Conservation (phyloP, 495 filamentous ascomycete species). For the Chaetomidium leptoderma region DNA sequence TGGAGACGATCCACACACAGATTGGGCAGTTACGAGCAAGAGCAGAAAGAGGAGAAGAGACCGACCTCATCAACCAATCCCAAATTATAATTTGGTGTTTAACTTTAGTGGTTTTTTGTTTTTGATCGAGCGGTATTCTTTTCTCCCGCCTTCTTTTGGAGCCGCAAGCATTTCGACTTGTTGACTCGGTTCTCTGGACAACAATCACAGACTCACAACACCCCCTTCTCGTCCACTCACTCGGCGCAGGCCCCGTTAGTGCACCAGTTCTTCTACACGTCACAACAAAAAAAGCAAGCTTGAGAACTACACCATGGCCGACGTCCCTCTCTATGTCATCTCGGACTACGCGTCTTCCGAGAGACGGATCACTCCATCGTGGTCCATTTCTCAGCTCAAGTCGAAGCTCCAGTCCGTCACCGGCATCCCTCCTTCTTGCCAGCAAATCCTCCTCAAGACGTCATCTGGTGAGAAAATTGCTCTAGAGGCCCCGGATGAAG, state of each 20-base stretch:
- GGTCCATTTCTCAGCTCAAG: constrained; percentile 84
- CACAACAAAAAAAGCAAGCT: neutral
- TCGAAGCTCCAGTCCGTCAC: constrained; percentile 89
- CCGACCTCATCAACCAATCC: no score
- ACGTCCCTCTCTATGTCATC: constrained; percentile 79
- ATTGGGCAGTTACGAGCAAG: neutral
- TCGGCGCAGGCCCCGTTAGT: no score
- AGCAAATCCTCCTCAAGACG: constrained; percentile 65
- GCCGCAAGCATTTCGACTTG: no score
- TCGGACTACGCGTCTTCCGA: constrained; percentile 74
- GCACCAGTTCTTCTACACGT: no score
- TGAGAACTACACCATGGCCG: constrained; percentile 48
- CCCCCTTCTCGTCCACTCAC: no score
- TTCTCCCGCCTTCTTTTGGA: no score
- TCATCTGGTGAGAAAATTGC: constrained; percentile 50
- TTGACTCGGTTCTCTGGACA: no score
- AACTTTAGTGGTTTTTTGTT: no score
- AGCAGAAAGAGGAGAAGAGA: neutral
- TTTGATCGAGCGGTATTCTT: no score
- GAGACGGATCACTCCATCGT: constrained; percentile 85
- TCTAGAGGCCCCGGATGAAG: constrained; percentile 65
- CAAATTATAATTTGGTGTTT: no score
- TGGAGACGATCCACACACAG: neutral
- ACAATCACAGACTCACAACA: no score
- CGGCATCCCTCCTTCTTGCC: constrained; percentile 76